phyloP scores from a whole-genome alignment of 2,329 filamentous ascomycete genomes.

The Stemphylium vesicarium region DNA sequence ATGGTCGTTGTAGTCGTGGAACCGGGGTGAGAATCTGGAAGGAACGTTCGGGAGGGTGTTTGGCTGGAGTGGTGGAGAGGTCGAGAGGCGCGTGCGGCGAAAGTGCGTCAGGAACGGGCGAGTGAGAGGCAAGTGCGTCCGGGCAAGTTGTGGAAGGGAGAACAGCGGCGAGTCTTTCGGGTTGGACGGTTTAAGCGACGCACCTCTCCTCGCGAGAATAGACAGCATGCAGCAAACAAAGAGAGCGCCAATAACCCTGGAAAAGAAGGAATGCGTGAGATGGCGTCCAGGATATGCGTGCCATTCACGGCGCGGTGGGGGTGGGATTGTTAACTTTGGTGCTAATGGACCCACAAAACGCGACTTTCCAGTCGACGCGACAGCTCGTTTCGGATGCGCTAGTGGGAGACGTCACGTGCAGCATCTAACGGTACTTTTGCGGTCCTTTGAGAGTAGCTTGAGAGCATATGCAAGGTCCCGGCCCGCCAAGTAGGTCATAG shows the following conservation, averaged over 20 bases:
- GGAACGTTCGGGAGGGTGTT: neutral
- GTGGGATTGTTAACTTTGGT: slow-evolving; percentile 14
- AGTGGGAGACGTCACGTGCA: slow-evolving; percentile 14
- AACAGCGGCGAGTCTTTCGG: slow-evolving; percentile 27
- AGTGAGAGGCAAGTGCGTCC: slow-evolving; percentile 25
- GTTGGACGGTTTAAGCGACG: slow-evolving; percentile 42
- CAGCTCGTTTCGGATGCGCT: slow-evolving; percentile 12
- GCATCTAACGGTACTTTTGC: slow-evolving; percentile 1
- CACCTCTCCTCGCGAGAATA: slow-evolving; percentile 36
- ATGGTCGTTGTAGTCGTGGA: slow-evolving; percentile 20
- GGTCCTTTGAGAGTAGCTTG: slow-evolving; percentile 5
- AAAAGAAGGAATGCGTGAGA: slow-evolving; percentile 34
- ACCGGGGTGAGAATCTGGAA: neutral
- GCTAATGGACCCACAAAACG: slow-evolving; percentile 23
- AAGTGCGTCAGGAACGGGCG: slow-evolving; percentile 12
- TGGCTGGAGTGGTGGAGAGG: slow-evolving; percentile 8
- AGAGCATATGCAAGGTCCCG: slow-evolving; percentile 3
- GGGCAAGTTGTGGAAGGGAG: slow-evolving; percentile 23
- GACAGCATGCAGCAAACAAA: slow-evolving; percentile 50
- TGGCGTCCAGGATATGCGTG: slow-evolving; percentile 31
- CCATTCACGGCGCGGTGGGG: slow-evolving; percentile 20
- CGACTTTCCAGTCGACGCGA: slow-evolving; percentile 21
- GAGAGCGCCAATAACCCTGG: slow-evolving; percentile 16
- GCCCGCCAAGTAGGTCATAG: neutral
- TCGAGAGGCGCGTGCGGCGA: slow-evolving; percentile 23